These are phyloP conservation scores for Ustilago trichophora DNA, from an alignment of 1,284 basidiomycete species.

Conservation along the genomic window DNA sequence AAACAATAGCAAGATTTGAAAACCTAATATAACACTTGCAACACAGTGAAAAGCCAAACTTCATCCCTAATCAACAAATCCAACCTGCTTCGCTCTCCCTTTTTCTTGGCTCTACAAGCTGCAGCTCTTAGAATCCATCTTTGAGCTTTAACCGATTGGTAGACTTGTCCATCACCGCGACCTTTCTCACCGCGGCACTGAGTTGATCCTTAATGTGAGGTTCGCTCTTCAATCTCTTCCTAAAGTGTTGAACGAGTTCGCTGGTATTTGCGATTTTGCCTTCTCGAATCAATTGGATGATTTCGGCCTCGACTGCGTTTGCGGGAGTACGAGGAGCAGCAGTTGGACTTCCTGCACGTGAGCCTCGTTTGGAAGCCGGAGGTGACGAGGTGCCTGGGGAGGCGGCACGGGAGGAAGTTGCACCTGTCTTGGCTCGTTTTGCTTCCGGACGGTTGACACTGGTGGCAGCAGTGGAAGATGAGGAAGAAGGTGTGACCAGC, in stretches of 20 bases:
- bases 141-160: constrained; percentile 57
- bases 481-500: not conserved
- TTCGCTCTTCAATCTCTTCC: constrained; percentile 56
- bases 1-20: too few relatives aligned
- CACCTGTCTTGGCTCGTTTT: constrained; percentile 45
- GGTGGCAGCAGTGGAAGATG: not conserved
- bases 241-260: constrained; percentile 59
- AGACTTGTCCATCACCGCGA: constrained; percentile 61
- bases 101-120: too few relatives aligned
- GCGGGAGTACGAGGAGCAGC: constrained; percentile 35
- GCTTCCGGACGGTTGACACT: constrained; percentile 33
- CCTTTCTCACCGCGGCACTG: constrained; percentile 54
- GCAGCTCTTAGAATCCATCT: constrained; percentile 48
- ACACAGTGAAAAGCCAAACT: too few relatives aligned
- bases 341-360: constrained; percentile 42
- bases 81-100: too few relatives aligned
- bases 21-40: too few relatives aligned
- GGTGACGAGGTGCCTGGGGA: constrained; percentile 22
- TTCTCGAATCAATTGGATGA: constrained; percentile 52
- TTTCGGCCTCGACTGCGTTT: constrained; percentile 53
- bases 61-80: too few relatives aligned
- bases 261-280: constrained; percentile 52
- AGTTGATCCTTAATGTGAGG: constrained; percentile 57
- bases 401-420: constrained; percentile 23
- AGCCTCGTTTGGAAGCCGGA: constrained; percentile 31